Evolutionary conservation across 2,329 filamentous ascomycete genomes (phyloP).

Genomic region (Cyanodermella asteris): DNA sequence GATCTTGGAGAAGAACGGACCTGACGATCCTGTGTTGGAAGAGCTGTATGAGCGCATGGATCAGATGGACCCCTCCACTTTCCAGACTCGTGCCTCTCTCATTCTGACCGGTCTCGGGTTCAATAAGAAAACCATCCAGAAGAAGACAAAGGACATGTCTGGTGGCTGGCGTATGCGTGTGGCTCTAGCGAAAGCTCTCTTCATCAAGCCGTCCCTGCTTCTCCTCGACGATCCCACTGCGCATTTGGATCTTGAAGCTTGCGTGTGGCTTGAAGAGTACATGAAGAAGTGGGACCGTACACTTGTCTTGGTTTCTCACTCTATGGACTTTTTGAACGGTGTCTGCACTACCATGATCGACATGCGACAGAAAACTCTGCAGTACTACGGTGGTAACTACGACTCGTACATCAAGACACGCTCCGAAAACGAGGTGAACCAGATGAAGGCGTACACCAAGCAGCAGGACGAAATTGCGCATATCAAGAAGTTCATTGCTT

Average conservation of each 20-base stretch:
- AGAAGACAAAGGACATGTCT: conserved; percentile 99
- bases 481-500: conserved; percentile 99
- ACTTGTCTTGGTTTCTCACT: conserved; percentile 88
- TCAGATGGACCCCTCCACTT: conserved; percentile 94
- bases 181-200: conserved; percentile 86
- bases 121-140: conserved; percentile 94
- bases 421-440: conserved; percentile 84
- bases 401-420: conserved; percentile 94
- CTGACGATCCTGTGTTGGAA: conserved; percentile 72
- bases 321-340: conserved; percentile 97
- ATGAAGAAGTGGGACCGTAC: conserved; percentile 99
- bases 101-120: conserved; percentile 98
- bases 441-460: conserved; percentile 97
- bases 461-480: conserved; percentile 97
- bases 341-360: conserved; percentile 98
- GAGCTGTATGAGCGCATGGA: conserved; percentile 99
- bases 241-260: conserved; percentile 97
- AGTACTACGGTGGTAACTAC: conserved; percentile 99
- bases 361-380: conserved; percentile 70
- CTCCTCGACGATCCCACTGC: conserved; percentile 96
- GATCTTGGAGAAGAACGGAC: conserved; percentile 76
- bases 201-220: conserved; percentile 90
- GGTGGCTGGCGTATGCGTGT: conserved; percentile 99
- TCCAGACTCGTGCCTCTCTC: conserved; percentile 81
- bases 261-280: conserved; percentile 99